These are phyloP conservation scores for Abelmoschus esculentus DNA, from an alignment of 345 rosid genomes.

Conservation along the genomic window DNA sequence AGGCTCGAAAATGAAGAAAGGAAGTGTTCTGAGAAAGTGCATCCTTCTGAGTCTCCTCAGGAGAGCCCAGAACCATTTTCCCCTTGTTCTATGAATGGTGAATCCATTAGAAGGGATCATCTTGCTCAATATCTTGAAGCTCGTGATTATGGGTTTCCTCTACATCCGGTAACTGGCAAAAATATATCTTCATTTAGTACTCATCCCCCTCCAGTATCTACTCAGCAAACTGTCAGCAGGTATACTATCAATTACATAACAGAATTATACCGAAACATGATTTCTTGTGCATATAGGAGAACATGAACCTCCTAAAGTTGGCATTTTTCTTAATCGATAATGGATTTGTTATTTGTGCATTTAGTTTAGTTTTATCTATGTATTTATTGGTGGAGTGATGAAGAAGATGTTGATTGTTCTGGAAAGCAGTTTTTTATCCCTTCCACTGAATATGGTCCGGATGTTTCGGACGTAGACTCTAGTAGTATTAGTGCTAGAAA, in stretches of 20 bases:
- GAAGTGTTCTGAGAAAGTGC: conserved; percentile 62
- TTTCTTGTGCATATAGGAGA: background rate
- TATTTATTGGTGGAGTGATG: conserved; percentile 52
- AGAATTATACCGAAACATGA: background rate
- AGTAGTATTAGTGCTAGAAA: conserved; percentile 74
- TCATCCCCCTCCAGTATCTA: conserved; percentile 36
- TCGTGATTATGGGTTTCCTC: conserved; percentile 40
- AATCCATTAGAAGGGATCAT: conserved; percentile 29
- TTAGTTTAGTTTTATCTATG: background rate
- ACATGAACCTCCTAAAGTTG: background rate
- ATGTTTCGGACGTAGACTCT: conserved; percentile 64
- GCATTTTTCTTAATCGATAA: background rate
- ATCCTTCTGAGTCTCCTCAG: conserved; percentile 49
- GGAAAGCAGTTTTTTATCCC: conserved; percentile 55
- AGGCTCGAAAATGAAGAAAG: conserved; percentile 36
- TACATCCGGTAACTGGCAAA: conserved; percentile 25
- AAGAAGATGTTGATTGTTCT: conserved; percentile 55
- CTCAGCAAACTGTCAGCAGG: conserved; percentile 59
- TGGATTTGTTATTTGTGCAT: background rate
- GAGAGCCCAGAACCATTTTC: conserved; percentile 66
- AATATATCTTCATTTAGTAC: conserved; percentile 36
- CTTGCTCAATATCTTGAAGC: conserved; percentile 43
- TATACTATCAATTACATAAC: conserved; percentile 16
- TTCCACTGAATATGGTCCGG: conserved; percentile 55
- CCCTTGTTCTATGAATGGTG: conserved; percentile 27